Percentiles rank a stretch among this genome's conserved stretches.
phyloP scores from a whole-genome alignment of 495 filamentous ascomycete species.

The Oidiodendron maius region DNA sequence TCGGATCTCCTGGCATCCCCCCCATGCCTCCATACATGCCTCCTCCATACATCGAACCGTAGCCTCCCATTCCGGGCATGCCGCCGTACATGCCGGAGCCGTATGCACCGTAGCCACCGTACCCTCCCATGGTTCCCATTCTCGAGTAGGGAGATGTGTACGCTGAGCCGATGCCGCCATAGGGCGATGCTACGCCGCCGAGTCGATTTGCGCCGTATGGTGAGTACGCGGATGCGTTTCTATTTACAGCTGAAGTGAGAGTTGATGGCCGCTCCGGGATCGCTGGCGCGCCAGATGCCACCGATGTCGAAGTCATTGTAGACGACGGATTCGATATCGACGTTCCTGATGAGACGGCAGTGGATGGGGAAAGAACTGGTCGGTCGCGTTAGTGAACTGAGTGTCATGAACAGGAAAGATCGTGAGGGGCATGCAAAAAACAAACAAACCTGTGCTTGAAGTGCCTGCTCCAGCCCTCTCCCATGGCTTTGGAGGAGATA shows the following conservation, averaged over 20 bases:
- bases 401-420: conserved; percentile 1
- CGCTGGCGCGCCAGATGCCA: conserved; percentile 40
- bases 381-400: too few relatives aligned
- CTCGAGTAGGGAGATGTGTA: conserved; percentile 43
- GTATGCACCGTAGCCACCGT: conserved; percentile 34
- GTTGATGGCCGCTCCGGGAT: conserved; percentile 75
- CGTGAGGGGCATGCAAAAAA: too few relatives aligned
- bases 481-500: conserved; percentile 93
- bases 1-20: conserved; percentile 61
- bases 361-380: conserved; percentile 13
- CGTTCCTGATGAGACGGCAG: conserved; percentile 7
- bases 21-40: conserved; percentile 49
- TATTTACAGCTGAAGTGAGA: conserved; percentile 71
- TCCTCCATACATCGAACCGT: conserved; percentile 29
- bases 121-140: conserved; percentile 41
- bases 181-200: conserved; percentile 49
- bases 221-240: conserved; percentile 77
- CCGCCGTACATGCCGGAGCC: conserved; percentile 54
- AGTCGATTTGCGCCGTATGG: conserved; percentile 62
- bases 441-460: conserved; percentile 47
- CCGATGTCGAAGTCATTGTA: conserved; percentile 34
- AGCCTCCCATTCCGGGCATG: conserved; percentile 51
- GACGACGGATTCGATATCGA: conserved; percentile 25
- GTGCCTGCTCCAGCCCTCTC: conserved; percentile 66
- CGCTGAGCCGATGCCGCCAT: conserved; percentile 47